These are phyloP conservation scores for Agrocybe pediades DNA, from an alignment of 768 basidiomycete species.

Conservation along the genomic window DNA sequence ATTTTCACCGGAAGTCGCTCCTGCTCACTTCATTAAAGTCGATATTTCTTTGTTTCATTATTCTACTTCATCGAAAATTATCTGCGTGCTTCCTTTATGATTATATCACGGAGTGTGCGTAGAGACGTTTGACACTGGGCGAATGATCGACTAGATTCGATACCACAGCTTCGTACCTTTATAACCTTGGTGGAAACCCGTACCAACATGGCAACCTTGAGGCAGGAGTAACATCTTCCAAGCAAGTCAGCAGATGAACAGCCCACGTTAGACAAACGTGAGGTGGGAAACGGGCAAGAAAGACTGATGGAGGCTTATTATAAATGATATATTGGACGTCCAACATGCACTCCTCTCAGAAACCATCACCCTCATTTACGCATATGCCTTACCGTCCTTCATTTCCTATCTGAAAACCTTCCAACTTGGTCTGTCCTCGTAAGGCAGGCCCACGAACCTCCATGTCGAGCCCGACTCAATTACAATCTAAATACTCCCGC, in stretches of 20 bases:
- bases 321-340: neutral
- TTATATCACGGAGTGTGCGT: too few species aligned
- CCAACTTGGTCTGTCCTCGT: neutral
- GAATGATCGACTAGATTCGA: too few species aligned
- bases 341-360: neutral
- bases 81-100: too few species aligned
- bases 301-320: neutral
- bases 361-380: neutral
- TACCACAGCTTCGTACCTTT: too few species aligned
- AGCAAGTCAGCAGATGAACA: too few species aligned
- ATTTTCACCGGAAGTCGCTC: neutral
- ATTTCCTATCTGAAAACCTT: neutral
- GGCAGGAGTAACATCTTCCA: too few species aligned
- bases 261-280: neutral
- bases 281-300: neutral
- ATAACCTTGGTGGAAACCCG: too few species aligned
- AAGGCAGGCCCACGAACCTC: neutral
- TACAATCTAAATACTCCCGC: conserved; percentile 19
- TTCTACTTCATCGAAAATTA: too few species aligned
- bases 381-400: neutral
- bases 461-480: neutral
- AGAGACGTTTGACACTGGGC: too few species aligned
- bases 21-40: too few species aligned
- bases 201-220: too few species aligned
- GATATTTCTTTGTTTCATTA: too few species aligned